These are phyloP conservation scores for Fusarium abutilonis DNA, from an alignment of 2,329 filamentous ascomycete species.

Conservation along the genomic window DNA sequence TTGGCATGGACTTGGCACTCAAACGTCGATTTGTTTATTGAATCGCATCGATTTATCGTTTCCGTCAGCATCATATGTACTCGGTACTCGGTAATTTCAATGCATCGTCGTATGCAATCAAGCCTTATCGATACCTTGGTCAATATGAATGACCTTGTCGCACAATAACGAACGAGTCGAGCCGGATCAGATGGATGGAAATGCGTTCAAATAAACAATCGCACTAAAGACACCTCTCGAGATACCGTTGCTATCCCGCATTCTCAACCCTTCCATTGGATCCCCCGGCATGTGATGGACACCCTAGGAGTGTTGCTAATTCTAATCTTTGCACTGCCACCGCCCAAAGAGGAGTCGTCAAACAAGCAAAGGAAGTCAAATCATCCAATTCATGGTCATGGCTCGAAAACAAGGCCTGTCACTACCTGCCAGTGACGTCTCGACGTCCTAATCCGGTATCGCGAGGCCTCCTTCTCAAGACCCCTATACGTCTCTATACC, in stretches of 20 bases:
- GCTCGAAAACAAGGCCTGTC: constrained; percentile 1
- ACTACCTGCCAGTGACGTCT: constrained; percentile 22
- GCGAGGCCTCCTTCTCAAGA: constrained; percentile 15
- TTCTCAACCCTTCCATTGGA: background rate
- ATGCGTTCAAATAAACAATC: constrained; percentile 26
- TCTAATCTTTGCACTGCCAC: constrained; percentile 29
- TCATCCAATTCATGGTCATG: constrained; percentile 1
- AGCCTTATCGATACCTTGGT: no score
- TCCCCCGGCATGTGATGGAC: constrained; percentile 24
- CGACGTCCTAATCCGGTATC: constrained; percentile 28
- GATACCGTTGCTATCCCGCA: background rate
- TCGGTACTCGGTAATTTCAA: no score
- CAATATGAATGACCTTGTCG: no score
- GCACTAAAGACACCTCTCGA: constrained; percentile 15
- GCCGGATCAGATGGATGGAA: background rate
- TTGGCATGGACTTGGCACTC: constrained; percentile 17
- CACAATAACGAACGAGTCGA: background rate
- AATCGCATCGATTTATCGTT: background rate
- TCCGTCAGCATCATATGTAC: no score
- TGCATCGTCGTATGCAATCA: no score
- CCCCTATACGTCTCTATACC: constrained; percentile 31
- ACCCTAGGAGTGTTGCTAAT: background rate
- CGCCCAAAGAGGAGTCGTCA: constrained; percentile 1
- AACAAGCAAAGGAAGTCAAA: constrained; percentile 11
- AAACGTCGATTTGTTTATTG: background rate